Evolutionary conservation across 2,329 filamentous ascomycete genomes (phyloP), one percentile per base, ranked within the genome.

Genomic region (Cladophialophora exuberans): DNA sequence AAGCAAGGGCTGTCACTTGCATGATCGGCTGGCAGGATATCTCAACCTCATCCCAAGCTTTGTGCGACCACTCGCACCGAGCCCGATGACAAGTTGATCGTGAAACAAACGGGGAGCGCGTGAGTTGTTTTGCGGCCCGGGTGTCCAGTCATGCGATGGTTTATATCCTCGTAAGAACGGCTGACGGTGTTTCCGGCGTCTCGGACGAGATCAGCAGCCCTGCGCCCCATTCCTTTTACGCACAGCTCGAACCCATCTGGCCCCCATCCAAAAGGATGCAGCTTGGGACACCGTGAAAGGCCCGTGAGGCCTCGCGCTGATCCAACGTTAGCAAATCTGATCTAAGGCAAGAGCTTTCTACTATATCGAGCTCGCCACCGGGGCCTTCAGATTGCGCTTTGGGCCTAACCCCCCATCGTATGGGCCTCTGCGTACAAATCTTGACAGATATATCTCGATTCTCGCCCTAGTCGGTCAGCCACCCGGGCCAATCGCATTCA

Each of bases 11-110:
- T 15, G 31, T 38, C 30, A 30, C 22, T n/a, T 49, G 46, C 46
- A 49, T 39, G 46, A 28, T 49, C 46, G 33, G 45, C 23, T 28
- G 26, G 17, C 15, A 39, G 18, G 46, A 49, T 49, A 49, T 49
- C 46, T 36, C 11, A 38, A 49, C 46, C 22, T 49, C 46, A 15
- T 49, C 35, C 33, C 46, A 23, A 17, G 20, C 22, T 48, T 28
- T 28, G 31, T 38, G 46, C 33, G 17, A 36, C 44, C 30, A 10
- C 44, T 6, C 31, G 17, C n/a, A 26, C 23, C 22, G 31, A 28
- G 46, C 35, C 33, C 46, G 46, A 25, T 49, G 46, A 49, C 46
- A 39, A 18, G 20, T 26, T 39, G 46, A 36, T 38, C 31, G 17
- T 35, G 20, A 38, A 36, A 47, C 18, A 38, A 17, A 25, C 6